Evolutionary conservation across 192 early-diverging fungal species (phyloP), one percentile per base, ranked within the genome.

Genomic region (Entomortierella lignicola): DNA sequence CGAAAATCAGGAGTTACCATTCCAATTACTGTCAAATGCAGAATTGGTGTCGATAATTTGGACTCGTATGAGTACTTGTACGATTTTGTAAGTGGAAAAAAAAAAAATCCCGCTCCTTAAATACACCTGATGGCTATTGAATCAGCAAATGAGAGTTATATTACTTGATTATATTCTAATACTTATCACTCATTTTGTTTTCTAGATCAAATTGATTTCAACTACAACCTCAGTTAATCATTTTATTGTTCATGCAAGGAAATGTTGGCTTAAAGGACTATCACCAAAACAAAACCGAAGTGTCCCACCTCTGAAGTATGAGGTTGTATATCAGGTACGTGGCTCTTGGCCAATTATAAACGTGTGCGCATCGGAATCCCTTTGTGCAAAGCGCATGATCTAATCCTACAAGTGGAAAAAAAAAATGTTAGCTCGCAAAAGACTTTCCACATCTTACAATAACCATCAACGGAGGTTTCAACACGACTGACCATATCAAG

Each of bases 11-110:
- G 82, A 8, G 69, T 77, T 0, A 77, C 61, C 4, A 81, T 89
- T 25, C 84, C 85, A 13, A 81, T 94, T 37, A 92, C 89, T 42
- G 86, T 94, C 53, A 94, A 94, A 80, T 92, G 91, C 71, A 84
- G 92, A 17, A 89, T 89, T n/a, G 92, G 92, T 8, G 83, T 94
- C n/a, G 92, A 94, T 63, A 70, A 90, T 13, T 69, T 86, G 37
- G 92, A 91, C 57, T 87, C 89, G 10, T 80, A 86, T 39, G 90
- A 89, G 55, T 88, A 89, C 47, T 54, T 94, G 27, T 52, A 80
- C 31, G 57, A 81, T 15, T 87, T 85, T 81, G 87, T 85, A 68
- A 70, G 83, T 10, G 25, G n/a, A n/a, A n/a, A n/a, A n/a, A n/a
- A n/a, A n/a, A n/a, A n/a, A n/a, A 54, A 27, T 26, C 26, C 26